Percentiles rank a stretch among this genome's conserved stretches.
These are phyloP conservation scores for Neurospora tetraspora DNA, from an alignment of 495 filamentous ascomycete genomes.

Conservation along the genomic window DNA sequence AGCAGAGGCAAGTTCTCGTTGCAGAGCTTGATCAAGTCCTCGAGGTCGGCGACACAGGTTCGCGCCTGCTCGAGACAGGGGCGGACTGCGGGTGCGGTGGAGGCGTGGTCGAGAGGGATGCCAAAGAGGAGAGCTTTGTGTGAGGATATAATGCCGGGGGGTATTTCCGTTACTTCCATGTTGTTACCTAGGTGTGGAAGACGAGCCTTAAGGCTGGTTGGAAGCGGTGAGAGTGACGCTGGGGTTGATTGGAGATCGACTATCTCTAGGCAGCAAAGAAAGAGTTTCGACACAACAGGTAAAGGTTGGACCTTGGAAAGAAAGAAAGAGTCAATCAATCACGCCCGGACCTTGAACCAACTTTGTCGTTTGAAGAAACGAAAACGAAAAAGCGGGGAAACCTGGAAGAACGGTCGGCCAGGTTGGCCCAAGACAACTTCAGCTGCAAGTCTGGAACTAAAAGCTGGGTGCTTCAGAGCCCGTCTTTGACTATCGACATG, in stretches of 20 bases:
- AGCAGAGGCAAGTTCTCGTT: constrained; percentile 6
- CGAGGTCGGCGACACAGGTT: constrained; percentile 9
- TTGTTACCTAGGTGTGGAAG: not conserved
- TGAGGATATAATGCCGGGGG: not conserved
- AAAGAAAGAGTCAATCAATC: not conserved
- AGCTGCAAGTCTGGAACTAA: not conserved
- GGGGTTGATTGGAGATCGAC: not conserved
- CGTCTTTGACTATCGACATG: not conserved
- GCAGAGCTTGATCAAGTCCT: constrained; percentile 12
- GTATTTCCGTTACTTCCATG: not conserved
- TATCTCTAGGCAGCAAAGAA: not conserved
- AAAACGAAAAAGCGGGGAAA: not conserved
- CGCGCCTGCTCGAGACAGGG: constrained; percentile 11
- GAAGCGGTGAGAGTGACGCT: not conserved
- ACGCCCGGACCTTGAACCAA: not conserved
- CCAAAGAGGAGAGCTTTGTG: constrained; percentile 2
- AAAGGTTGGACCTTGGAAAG: not conserved
- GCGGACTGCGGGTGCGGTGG: not conserved
- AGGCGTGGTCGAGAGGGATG: constrained; percentile 10
- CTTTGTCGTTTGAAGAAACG: not conserved
- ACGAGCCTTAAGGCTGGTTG: not conserved
- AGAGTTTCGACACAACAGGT: not conserved
- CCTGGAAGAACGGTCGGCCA: not conserved
- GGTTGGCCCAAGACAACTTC: not conserved
- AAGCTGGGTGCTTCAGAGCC: not conserved